Conservation (phyloP, 1,139 yeast genomes). For the Yamadazyma triangularis region DNA sequence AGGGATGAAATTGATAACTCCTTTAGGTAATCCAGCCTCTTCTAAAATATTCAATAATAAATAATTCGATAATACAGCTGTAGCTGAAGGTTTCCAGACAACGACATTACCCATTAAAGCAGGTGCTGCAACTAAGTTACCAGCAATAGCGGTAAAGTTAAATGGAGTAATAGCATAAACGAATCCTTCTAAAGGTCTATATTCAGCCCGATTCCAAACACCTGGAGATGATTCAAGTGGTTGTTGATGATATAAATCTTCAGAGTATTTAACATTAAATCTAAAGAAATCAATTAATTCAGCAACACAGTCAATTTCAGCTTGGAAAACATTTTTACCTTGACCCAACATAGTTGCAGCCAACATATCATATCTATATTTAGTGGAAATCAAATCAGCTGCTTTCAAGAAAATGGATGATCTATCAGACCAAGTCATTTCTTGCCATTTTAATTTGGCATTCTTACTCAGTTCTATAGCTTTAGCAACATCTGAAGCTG, state of each 20-base stretch:
- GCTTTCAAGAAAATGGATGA: slow-evolving; percentile 95
- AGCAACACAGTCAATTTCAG: slow-evolving; percentile 93
- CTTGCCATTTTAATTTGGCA: slow-evolving; percentile 77
- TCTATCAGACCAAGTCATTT: slow-evolving; percentile 78
- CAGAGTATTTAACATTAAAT: slow-evolving; percentile 87
- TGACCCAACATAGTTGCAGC: slow-evolving; percentile 99
- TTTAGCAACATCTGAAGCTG: slow-evolving; percentile 52
- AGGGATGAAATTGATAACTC: slow-evolving; percentile 91
- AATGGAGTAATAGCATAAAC: slow-evolving; percentile 97
- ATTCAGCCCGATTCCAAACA: slow-evolving; percentile 95
- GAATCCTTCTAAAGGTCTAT: slow-evolving; percentile 95
- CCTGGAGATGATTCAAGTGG: slow-evolving; percentile 80
- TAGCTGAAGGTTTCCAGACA: slow-evolving; percentile 95
- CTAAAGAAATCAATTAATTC: slow-evolving; percentile 88
- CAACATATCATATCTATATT: slow-evolving; percentile 87
- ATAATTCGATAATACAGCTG: slow-evolving; percentile 87
- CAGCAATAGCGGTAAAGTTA: slow-evolving; percentile 97
- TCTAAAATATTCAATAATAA: slow-evolving; percentile 71
- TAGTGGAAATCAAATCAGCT: slow-evolving; percentile 86
- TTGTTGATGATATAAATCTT: slow-evolving; percentile 75
- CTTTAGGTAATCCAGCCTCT: slow-evolving; percentile 95
- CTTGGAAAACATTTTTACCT: slow-evolving; percentile 95
- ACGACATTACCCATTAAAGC: slow-evolving; percentile 97
- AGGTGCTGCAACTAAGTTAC: slow-evolving; percentile 91
- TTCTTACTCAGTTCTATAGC: slow-evolving; percentile 73